A percentile compares a stretch with the other conserved stretches of the same genome.
These are phyloP conservation scores for Penicillium griseofulvum DNA, from an alignment of 2,329 filamentous ascomycete genomes.

Conservation along the genomic window DNA sequence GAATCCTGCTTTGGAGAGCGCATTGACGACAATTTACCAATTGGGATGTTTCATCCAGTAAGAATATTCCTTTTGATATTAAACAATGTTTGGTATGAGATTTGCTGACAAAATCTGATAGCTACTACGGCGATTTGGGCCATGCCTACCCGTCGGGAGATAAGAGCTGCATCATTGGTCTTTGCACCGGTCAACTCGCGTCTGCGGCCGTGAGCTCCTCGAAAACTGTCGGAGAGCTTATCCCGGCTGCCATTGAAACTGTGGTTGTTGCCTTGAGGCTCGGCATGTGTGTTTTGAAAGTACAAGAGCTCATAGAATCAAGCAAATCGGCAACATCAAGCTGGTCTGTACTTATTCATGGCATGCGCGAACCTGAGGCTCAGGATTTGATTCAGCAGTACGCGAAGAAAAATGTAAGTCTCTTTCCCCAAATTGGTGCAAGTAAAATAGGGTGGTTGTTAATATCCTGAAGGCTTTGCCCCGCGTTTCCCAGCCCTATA, in stretches of 20 bases:
- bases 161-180: conserved; percentile 40
- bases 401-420: conserved; percentile 26
- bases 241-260: conserved; percentile 42
- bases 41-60: conserved; percentile 46
- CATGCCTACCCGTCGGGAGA: conserved; percentile 40
- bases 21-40: conserved; percentile 45
- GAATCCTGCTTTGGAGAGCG: conserved; percentile 44
- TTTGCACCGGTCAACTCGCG: conserved; percentile 45
- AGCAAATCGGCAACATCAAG: conserved; percentile 30
- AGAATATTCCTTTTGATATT: conserved; percentile 11
- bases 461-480: conserved; percentile 42
- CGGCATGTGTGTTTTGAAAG: conserved; percentile 41
- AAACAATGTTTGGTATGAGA: not conserved
- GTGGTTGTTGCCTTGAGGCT: conserved; percentile 46
- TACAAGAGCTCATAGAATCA: conserved; percentile 38
- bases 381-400: conserved; percentile 25
- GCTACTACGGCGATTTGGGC: conserved; percentile 44
- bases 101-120: conserved; percentile 24
- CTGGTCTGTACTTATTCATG: conserved; percentile 44
- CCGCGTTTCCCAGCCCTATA: conserved; percentile 53
- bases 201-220: conserved; percentile 42
- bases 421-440: not conserved
- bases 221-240: conserved; percentile 42
- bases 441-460: not conserved
- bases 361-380: conserved; percentile 35